These are phyloP conservation scores for Ophiostoma australiae DNA, from an alignment of 2,329 filamentous ascomycete species.

Conservation along the genomic window DNA sequence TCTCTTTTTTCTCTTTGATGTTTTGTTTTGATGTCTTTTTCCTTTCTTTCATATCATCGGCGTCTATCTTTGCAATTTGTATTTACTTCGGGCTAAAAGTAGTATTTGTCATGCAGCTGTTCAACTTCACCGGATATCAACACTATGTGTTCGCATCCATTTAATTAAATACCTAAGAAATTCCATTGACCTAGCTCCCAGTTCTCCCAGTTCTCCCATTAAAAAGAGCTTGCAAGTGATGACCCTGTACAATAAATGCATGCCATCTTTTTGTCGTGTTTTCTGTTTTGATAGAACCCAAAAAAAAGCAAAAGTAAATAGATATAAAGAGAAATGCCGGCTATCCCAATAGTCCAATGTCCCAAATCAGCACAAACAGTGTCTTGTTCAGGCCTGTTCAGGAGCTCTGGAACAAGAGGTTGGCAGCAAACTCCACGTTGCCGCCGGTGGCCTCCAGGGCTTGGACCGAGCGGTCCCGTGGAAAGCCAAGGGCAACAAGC, in stretches of 20 bases:
- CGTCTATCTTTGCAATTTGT: not conserved
- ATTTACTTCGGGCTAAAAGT: not conserved
- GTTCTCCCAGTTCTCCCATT: not conserved
- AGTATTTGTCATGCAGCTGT: not conserved
- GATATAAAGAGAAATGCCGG: not conserved
- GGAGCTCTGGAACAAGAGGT: slow-evolving; percentile 59
- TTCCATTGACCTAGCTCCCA: not conserved
- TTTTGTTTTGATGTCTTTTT: not conserved
- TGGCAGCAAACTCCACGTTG: slow-evolving; percentile 83
- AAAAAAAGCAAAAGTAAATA: slow-evolving; percentile 1
- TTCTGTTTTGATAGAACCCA: not conserved
- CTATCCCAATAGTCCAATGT: slow-evolving; percentile 5
- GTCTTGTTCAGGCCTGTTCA: not conserved
- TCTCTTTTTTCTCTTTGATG: not conserved
- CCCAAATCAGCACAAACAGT: not conserved
- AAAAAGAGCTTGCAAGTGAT: not conserved
- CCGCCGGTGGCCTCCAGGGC: slow-evolving; percentile 79
- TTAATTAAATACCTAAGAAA: not conserved
- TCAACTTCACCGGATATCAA: not conserved
- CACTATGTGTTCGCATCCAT: not conserved
- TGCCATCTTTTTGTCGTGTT: not conserved
- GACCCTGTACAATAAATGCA: not conserved
- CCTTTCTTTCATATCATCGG: not conserved
- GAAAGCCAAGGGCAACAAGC: slow-evolving; percentile 72
- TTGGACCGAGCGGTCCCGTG: slow-evolving; percentile 67